Evolutionary conservation across 495 filamentous ascomycete species (phyloP).

Genomic region (Hapsidospora chrysogenum): DNA sequence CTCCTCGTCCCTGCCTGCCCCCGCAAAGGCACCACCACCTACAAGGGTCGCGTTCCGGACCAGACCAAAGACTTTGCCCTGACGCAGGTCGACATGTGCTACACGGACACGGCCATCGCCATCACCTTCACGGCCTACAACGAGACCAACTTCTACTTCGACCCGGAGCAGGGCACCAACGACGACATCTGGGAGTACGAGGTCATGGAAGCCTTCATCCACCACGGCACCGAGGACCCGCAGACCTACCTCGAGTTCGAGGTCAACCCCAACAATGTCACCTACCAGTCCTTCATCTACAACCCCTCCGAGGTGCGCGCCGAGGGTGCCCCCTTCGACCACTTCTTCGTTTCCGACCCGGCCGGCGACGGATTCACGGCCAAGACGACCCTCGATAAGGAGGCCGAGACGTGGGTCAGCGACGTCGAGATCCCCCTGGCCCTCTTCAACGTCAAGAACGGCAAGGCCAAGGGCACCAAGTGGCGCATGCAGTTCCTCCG

Average conservation of each 20-base stretch:
- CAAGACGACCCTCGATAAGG: slow-evolving; percentile 11
- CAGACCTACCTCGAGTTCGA: slow-evolving; percentile 17
- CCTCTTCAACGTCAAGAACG: slow-evolving; percentile 17
- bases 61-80: slow-evolving; percentile 10
- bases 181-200: slow-evolving; percentile 17
- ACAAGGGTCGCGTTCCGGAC: slow-evolving; percentile 13
- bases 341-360: slow-evolving; percentile 8
- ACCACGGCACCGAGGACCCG: slow-evolving; percentile 15
- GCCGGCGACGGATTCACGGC: slow-evolving; percentile 12
- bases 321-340: slow-evolving; percentile 9
- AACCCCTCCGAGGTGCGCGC: slow-evolving; percentile 17
- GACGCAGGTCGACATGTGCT: slow-evolving; percentile 16
- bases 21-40: slow-evolving; percentile 10
- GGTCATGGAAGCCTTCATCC: slow-evolving; percentile 18
- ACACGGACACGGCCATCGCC: slow-evolving; percentile 12
- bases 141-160: slow-evolving; percentile 17
- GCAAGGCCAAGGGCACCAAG: slow-evolving; percentile 11
- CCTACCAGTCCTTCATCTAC: slow-evolving; percentile 19
- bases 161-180: slow-evolving; percentile 12
- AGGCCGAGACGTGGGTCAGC: slow-evolving; percentile 11
- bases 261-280: slow-evolving; percentile 18
- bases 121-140: slow-evolving; percentile 13
- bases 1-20: slow-evolving; percentile 15
- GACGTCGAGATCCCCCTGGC: slow-evolving; percentile 11
- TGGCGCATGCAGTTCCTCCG: slow-evolving; percentile 21